phyloP scores from a whole-genome alignment of 495 filamentous ascomycete genomes.

The Staphylotrichum tortipilum region DNA sequence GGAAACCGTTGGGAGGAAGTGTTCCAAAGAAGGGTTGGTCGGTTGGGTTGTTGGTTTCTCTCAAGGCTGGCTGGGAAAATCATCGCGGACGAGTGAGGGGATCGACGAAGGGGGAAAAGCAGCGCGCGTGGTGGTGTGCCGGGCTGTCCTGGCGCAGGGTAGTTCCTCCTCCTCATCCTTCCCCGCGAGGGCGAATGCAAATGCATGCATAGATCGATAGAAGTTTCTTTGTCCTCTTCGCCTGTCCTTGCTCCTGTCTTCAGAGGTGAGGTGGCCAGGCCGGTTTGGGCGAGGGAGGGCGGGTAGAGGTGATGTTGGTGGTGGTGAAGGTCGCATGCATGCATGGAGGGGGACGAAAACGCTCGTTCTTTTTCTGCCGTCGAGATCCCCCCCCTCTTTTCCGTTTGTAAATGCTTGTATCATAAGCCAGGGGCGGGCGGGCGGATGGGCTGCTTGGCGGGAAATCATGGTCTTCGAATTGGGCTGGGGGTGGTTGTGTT shows the following conservation, averaged over 20 bases:
- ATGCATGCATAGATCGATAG: background rate
- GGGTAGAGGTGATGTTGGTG: too few relatives aligned
- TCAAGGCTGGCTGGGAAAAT: too few relatives aligned
- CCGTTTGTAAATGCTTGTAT: conserved; percentile 15
- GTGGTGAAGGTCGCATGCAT: background rate
- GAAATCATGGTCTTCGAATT: too few relatives aligned
- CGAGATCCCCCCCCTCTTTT: conserved; percentile 11
- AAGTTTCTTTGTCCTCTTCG: too few relatives aligned
- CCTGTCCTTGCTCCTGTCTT: background rate
- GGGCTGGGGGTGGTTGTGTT: background rate
- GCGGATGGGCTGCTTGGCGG: background rate
- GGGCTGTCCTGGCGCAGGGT: too few relatives aligned
- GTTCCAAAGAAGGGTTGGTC: background rate
- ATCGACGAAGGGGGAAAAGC: too few relatives aligned
- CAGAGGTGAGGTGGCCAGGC: background rate
- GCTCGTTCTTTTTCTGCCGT: conserved; percentile 5
- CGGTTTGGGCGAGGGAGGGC: background rate
- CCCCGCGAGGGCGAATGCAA: too few relatives aligned
- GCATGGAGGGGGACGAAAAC: conserved; percentile 8
- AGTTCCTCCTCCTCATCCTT: too few relatives aligned
- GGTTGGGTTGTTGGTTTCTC: background rate
- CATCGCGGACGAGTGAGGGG: too few relatives aligned
- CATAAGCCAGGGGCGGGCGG: conserved; percentile 9
- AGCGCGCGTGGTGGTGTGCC: too few relatives aligned
- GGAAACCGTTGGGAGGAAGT: background rate